Conservation (phyloP, 768 basidiomycete genomes). For the Naematelia aurantialba region DNA sequence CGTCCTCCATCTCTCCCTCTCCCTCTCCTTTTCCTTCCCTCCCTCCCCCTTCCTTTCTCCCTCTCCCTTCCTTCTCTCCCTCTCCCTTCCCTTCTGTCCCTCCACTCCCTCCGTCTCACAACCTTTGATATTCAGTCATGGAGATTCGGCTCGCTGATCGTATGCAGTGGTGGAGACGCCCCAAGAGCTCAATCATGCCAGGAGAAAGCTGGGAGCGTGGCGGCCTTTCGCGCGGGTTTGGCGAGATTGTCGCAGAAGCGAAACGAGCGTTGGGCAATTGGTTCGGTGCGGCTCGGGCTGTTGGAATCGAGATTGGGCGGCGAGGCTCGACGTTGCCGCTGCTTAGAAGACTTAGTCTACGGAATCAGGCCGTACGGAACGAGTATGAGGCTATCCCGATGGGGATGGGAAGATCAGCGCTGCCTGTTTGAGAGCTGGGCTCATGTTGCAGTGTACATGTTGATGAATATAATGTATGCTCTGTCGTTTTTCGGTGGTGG, state of each 20-base stretch:
- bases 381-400: conserved; percentile 43
- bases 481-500: too few species aligned
- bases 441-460: too few species aligned
- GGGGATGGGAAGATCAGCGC: background rate
- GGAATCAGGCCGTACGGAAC: conserved; percentile 10
- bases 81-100: background rate
- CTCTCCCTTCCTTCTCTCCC: background rate
- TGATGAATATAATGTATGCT: too few species aligned
- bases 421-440: background rate
- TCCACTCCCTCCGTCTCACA: background rate
- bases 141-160: conserved; percentile 4
- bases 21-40: background rate
- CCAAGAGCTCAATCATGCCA: conserved; percentile 57
- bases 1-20: background rate
- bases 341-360: conserved; percentile 29
- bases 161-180: conserved; percentile 47
- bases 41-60: background rate
- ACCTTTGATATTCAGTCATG: background rate
- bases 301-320: conserved; percentile 46
- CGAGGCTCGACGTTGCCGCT: conserved; percentile 49
- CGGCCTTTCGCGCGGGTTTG: conserved; percentile 53
- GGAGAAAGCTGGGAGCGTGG: conserved; percentile 54
- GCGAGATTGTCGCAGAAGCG: conserved; percentile 54
- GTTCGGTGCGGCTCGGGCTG: conserved; percentile 47
- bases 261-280: conserved; percentile 53